Conservation (phyloP, 2,329 filamentous ascomycete species). For the Aureobasidium pullulans region DNA sequence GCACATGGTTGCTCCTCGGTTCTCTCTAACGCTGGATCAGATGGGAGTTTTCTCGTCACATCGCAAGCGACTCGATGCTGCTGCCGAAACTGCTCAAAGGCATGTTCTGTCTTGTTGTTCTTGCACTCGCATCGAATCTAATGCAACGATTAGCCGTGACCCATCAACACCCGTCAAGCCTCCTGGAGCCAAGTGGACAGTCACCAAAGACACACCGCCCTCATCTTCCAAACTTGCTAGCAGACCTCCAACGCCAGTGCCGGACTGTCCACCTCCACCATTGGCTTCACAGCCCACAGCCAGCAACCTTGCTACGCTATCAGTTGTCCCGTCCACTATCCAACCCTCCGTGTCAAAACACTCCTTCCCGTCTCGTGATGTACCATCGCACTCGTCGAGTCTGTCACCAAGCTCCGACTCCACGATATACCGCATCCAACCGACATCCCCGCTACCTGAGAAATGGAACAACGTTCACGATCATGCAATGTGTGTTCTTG, state of each 20-base stretch:
- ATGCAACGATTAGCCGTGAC: neutral
- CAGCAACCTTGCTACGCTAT: neutral
- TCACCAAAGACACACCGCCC: conserved; percentile 3
- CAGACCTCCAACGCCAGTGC: conserved; percentile 7
- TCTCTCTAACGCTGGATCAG: neutral
- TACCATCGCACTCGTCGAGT: neutral
- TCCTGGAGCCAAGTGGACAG: neutral
- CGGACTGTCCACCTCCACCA: neutral
- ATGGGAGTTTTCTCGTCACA: neutral
- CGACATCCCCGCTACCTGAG: conserved; percentile 23
- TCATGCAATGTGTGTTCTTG: conserved; percentile 29
- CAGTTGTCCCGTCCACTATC: neutral
- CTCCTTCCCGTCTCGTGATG: neutral
- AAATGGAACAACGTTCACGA: conserved; percentile 27
- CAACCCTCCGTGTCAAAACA: neutral
- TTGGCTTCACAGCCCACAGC: neutral
- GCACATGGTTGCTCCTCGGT: neutral
- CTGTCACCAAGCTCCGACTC: neutral
- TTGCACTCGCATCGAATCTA: neutral
- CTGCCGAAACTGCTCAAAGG: neutral
- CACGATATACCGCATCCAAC: neutral
- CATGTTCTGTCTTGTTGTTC: neutral
- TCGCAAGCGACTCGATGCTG: neutral
- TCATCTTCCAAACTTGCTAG: conserved; percentile 8
- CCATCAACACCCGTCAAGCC: conserved; percentile 1